Base-by-base conservation (phyloP, 1,139 yeast species). In the Torulaspora pretoriensis region DNA sequence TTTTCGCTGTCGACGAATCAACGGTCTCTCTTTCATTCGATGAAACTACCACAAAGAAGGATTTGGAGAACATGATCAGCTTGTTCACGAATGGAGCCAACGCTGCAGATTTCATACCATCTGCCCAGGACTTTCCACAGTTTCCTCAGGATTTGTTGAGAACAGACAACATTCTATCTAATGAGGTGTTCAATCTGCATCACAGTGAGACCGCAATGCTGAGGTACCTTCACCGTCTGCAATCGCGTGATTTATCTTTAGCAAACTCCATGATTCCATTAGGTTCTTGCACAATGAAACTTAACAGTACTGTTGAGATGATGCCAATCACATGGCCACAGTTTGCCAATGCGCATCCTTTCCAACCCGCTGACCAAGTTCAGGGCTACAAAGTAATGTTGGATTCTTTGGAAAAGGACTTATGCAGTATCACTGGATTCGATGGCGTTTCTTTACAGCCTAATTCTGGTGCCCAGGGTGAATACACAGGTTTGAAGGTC, bases 401-500 rank as follows among this genome's bases (percentile, higher is more conserved):
- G 42, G 67, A 68, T 34, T 95, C 87, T 62, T 77, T 92, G 39
- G 96, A 87, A 66, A 72, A 74, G 44, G 97, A 92, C 66, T 73
- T 92, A 56, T 88, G 92, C 48, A 89, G 85, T 54, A 90, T 92
- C 53, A 92, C 98, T n/a, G 97, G 97, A 0, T 88, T 92, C 60
- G 87, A 82, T 53, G 94, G 89, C 35, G 84, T 95, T 19, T 86
- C 97, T 5, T 72, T 87, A 48, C 95, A 89, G 81, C 98, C 98
- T 53, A 92, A 92, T 67, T 87, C 97, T 38, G 98, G 98, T 56
- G 98, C 98, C 34, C 96, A 90, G 68, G 98, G 98, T 67, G 98
- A 92, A 69, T 92, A 85, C 69, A 81, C 97, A 23, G 98, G 98
- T 30, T 75, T 92, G 53, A 79, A 95, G 47, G 88, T 89, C 45